A percentile compares a stretch with the other conserved stretches of the same genome.
phyloP scores from a whole-genome alignment of 2,329 filamentous ascomycete genomes.

The Stagonosporopsis rhizophila region DNA sequence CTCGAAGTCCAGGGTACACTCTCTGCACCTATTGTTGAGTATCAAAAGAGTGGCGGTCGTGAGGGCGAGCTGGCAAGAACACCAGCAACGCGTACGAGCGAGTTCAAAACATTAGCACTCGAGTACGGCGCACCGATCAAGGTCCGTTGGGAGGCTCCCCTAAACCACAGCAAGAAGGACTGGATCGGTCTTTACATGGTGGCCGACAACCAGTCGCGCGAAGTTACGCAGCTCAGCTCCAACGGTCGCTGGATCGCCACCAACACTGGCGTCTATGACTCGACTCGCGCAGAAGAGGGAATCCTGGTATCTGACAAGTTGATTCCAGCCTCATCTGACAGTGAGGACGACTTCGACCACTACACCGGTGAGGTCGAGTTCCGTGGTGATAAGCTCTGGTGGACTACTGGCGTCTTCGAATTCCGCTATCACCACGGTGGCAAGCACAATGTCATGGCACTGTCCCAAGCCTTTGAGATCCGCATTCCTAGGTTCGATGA shows the following conservation, averaged over 20 bases:
- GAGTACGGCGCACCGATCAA: slow-evolving; percentile 90
- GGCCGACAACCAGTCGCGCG: slow-evolving; percentile 86
- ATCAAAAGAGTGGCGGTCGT: slow-evolving; percentile 71
- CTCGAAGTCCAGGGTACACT: slow-evolving; percentile 74
- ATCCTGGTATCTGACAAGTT: slow-evolving; percentile 74
- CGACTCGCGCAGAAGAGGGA: slow-evolving; percentile 74
- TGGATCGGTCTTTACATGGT: slow-evolving; percentile 98
- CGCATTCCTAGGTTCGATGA: slow-evolving; percentile 82
- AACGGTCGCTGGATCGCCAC: slow-evolving; percentile 90
- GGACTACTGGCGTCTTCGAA: slow-evolving; percentile 95
- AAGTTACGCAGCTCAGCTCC: slow-evolving; percentile 82
- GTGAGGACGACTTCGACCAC: slow-evolving; percentile 63
- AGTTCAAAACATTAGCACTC: slow-evolving; percentile 77
- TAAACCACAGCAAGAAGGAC: slow-evolving; percentile 86
- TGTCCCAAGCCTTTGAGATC: slow-evolving; percentile 93
- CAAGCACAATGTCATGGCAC: slow-evolving; percentile 90
- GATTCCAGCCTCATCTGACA: slow-evolving; percentile 53
- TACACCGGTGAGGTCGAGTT: slow-evolving; percentile 86
- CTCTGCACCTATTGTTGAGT: slow-evolving; percentile 55
- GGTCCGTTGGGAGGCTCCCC: slow-evolving; percentile 88
- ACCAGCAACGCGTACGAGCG: slow-evolving; percentile 65
- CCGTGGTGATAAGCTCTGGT: slow-evolving; percentile 92
- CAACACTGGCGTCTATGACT: slow-evolving; percentile 77
- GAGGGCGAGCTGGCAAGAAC: slow-evolving; percentile 75
- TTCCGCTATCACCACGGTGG: slow-evolving; percentile 96